Conservation (phyloP, 1,139 yeast genomes). For the Torulaspora globosa region DNA sequence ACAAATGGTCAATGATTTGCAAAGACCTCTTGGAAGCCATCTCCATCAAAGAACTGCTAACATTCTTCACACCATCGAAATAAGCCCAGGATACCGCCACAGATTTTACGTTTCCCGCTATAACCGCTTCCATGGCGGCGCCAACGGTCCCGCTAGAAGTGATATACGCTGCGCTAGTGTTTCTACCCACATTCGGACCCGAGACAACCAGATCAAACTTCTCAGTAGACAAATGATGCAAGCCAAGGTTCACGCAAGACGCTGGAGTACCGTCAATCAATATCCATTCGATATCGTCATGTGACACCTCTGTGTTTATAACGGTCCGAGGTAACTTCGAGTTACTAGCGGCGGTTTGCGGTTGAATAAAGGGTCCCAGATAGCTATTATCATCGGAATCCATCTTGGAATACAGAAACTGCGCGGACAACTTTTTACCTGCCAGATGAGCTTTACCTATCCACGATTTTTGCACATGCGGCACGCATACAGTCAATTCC, state of each 20-base stretch:
- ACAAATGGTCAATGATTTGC: constrained; percentile 55
- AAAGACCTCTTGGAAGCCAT: constrained; percentile 70
- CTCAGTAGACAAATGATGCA: constrained; percentile 61
- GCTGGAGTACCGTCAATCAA: constrained; percentile 92
- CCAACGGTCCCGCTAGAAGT: constrained; percentile 96
- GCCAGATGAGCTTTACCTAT: constrained; percentile 96
- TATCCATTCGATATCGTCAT: constrained; percentile 72
- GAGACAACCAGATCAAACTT: constrained; percentile 82
- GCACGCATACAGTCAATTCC: constrained; percentile 81
- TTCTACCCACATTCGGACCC: constrained; percentile 95
- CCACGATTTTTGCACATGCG: constrained; percentile 84
- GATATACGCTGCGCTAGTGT: constrained; percentile 84
- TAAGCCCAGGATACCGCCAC: constrained; percentile 85
- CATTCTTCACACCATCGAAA: constrained; percentile 46
- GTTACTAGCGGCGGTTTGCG: constrained; percentile 35
- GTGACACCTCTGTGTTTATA: constrained; percentile 30
- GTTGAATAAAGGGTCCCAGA: constrained; percentile 64
- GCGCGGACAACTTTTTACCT: constrained; percentile 66
- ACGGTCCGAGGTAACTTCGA: constrained; percentile 21
- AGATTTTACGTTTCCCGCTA: constrained; percentile 62
- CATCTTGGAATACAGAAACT: constrained; percentile 55
- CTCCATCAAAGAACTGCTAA: constrained; percentile 50
- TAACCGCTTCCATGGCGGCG: constrained; percentile 91
- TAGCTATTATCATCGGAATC: constrained; percentile 48
- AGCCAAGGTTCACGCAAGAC: constrained; percentile 86